phyloP scores from a whole-genome alignment of 345 rosid species.

The Chamaenerion angustifolium region DNA sequence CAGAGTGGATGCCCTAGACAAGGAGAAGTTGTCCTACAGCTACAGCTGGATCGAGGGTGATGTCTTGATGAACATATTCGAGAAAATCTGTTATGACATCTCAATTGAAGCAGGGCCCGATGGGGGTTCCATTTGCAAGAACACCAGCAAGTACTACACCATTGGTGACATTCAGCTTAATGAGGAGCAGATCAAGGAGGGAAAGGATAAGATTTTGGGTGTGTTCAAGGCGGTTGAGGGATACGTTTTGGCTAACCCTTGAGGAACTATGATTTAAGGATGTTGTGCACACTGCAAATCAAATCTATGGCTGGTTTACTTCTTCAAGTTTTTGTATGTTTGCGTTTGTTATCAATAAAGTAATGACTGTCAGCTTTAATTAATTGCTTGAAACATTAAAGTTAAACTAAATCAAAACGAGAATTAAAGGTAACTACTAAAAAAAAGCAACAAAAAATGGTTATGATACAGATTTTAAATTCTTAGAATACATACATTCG shows the following conservation, averaged over 20 bases:
- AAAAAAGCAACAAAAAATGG: too few relatives aligned
- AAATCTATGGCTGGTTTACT: too few relatives aligned
- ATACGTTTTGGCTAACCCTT: constrained; percentile 20
- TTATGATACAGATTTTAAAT: too few relatives aligned
- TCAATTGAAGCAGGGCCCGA: constrained; percentile 8
- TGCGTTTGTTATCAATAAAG: too few relatives aligned
- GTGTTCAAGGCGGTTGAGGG: constrained; percentile 23
- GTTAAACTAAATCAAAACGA: too few relatives aligned
- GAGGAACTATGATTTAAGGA: background rate
- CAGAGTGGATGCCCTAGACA: constrained; percentile 19
- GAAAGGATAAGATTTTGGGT: constrained; percentile 7
- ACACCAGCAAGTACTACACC: constrained; percentile 10
- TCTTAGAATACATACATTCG: too few relatives aligned
- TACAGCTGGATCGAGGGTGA: constrained; percentile 24
- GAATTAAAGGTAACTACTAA: too few relatives aligned
- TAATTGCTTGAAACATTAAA: too few relatives aligned
- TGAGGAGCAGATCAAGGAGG: constrained; percentile 7
- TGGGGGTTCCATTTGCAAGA: constrained; percentile 14
- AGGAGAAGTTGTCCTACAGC: constrained; percentile 9
- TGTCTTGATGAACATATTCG: constrained; percentile 1
- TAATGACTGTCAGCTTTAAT: too few relatives aligned
- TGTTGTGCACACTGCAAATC: background rate
- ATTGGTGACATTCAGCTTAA: constrained; percentile 3
- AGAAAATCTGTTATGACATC: constrained; percentile 11
- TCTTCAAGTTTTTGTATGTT: too few relatives aligned